A percentile compares a stretch with the other conserved stretches of the same genome.
Conservation (phyloP, 106 monocot species). For the Apostasia shenzhenica region DNA sequence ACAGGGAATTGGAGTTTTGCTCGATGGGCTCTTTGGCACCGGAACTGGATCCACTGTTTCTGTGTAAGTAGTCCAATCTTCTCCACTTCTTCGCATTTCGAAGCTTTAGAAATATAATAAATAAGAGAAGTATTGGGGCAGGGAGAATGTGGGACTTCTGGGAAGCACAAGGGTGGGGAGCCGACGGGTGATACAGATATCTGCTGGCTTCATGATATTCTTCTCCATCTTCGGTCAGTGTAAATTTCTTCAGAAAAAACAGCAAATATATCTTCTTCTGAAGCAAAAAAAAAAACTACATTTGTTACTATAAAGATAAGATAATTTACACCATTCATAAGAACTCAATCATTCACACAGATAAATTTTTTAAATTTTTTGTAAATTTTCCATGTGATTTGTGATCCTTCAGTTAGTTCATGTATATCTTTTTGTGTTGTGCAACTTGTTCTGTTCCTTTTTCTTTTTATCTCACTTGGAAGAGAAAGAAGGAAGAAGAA, state of each 20-base stretch:
- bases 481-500: no score
- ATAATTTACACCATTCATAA: no score
- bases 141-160: slow-evolving; percentile 91
- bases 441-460: no score
- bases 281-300: no score
- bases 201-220: slow-evolving; percentile 98
- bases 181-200: slow-evolving; percentile 84
- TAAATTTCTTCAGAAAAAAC: neutral
- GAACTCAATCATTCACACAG: no score
- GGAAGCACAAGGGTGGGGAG: slow-evolving; percentile 86
- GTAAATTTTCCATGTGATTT: no score
- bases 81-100: neutral
- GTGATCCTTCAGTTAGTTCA: no score
- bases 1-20: slow-evolving; percentile 49
- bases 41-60: slow-evolving; percentile 73
- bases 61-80: slow-evolving; percentile 38
- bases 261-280: neutral
- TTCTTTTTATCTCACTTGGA: no score
- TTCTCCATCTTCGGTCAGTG: slow-evolving; percentile 81
- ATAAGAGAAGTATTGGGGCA: slow-evolving; percentile 9
- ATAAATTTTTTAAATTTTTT: no score
- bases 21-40: slow-evolving; percentile 79
- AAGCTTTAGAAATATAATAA: neutral
- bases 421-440: no score
- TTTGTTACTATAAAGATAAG: no score